A percentile compares a stretch with the other conserved stretches of the same genome.
These are phyloP conservation scores for Citrus sp. DNA, from an alignment of 345 rosid species.

Conservation along the genomic window DNA sequence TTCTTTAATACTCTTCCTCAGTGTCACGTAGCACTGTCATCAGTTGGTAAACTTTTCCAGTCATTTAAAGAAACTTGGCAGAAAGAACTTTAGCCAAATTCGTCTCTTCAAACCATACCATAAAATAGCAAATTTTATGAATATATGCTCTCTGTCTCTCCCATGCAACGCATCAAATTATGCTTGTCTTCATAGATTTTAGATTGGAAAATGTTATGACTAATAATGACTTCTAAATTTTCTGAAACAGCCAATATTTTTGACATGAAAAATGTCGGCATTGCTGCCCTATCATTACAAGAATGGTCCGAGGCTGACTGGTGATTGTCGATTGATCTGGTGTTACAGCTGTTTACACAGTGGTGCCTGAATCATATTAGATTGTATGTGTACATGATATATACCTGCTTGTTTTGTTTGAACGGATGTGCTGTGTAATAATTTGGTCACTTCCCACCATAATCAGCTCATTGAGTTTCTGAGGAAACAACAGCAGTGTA, in stretches of 20 bases:
- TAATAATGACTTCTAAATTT: neutral
- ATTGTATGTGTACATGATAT: neutral
- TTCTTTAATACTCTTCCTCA: neutral
- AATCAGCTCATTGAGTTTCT: neutral
- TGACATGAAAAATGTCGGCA: slow-evolving; percentile 80
- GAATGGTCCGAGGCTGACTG: slow-evolving; percentile 52
- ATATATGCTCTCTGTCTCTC: neutral
- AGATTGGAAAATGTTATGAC: neutral
- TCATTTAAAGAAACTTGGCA: neutral
- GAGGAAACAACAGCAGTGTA: neutral
- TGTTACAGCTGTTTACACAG: neutral
- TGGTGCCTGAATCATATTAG: neutral
- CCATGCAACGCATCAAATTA: neutral
- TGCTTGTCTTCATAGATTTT: neutral
- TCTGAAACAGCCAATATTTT: slow-evolving; percentile 55
- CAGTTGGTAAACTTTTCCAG: neutral
- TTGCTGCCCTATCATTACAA: slow-evolving; percentile 49
- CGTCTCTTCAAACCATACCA: neutral
- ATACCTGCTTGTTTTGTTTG: neutral
- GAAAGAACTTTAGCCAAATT: neutral
- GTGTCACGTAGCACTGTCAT: neutral
- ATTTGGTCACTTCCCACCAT: neutral
- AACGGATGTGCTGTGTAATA: neutral
- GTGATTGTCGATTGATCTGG: slow-evolving; percentile 23
- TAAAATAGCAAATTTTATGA: neutral